phyloP scores from a whole-genome alignment of 495 filamentous ascomycete genomes.

The Penicillium flavigenum region DNA sequence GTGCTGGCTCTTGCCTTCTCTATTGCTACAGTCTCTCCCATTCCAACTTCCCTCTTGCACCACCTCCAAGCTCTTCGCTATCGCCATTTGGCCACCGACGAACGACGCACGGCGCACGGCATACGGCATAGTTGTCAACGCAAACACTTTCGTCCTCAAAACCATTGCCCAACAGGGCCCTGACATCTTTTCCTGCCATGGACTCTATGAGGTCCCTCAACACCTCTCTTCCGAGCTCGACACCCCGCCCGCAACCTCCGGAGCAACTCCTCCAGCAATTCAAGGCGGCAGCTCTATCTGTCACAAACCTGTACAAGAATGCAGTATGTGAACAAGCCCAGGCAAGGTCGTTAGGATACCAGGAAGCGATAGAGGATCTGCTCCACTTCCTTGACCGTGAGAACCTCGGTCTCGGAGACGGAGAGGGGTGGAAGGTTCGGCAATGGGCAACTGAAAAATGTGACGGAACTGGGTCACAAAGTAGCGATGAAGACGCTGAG shows the following conservation, averaged over 20 bases:
- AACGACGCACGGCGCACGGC: background rate
- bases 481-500: conserved; percentile 71
- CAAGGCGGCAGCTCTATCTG: conserved; percentile 86
- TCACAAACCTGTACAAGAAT: conserved; percentile 94
- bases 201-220: conserved; percentile 76
- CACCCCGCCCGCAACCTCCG: conserved; percentile 58
- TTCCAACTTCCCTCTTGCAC: background rate
- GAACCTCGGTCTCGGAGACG: conserved; percentile 71
- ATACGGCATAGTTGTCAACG: background rate
- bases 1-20: background rate
- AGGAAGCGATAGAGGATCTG: conserved; percentile 90
- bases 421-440: conserved; percentile 77
- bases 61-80: background rate
- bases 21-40: conserved; percentile 4
- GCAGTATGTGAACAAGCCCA: conserved; percentile 74
- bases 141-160: background rate
- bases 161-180: background rate
- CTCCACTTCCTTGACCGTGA: conserved; percentile 79
- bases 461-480: conserved; percentile 59
- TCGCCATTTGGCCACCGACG: conserved; percentile 6
- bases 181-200: conserved; percentile 42
- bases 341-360: conserved; percentile 76
- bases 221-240: conserved; percentile 59
- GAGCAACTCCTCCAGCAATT: conserved; percentile 87
- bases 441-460: conserved; percentile 81